A percentile compares a stretch with the other conserved stretches of the same genome.
phyloP scores from a whole-genome alignment of 179 eudicot species.

The Beta lomatogona region DNA sequence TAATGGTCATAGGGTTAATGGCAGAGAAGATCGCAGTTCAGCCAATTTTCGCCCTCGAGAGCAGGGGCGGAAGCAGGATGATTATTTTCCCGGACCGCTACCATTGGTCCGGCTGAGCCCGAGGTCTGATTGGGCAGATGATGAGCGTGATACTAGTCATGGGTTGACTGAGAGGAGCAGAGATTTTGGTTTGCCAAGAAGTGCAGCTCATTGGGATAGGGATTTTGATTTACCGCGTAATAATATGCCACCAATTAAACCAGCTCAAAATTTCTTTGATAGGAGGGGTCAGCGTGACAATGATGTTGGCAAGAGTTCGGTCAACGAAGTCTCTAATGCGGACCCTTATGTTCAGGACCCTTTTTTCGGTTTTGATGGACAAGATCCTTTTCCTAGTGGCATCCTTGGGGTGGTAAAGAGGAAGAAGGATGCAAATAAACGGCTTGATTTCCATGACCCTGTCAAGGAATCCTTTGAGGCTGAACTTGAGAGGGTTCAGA shows the following conservation, averaged over 20 bases:
- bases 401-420: constrained; percentile 73
- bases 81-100: constrained; percentile 60
- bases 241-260: constrained; percentile 63
- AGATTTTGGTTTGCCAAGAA: constrained; percentile 60
- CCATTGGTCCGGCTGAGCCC: constrained; percentile 76
- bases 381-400: constrained; percentile 66
- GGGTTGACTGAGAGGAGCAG: constrained; percentile 57
- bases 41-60: constrained; percentile 39
- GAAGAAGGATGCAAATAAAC: constrained; percentile 72
- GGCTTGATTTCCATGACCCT: constrained; percentile 80
- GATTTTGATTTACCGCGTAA: constrained; percentile 78
- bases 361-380: constrained; percentile 64
- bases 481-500: constrained; percentile 98
- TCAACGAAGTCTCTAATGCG: constrained; percentile 55
- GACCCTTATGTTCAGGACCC: constrained; percentile 61
- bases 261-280: constrained; percentile 50
- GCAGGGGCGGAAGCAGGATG: constrained; percentile 54
- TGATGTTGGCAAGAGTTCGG: constrained; percentile 53
- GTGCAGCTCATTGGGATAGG: constrained; percentile 74
- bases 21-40: constrained; percentile 37
- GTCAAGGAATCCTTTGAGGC: constrained; percentile 97
- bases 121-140: constrained; percentile 98
- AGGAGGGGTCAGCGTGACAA: constrained; percentile 63
- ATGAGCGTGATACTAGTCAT: constrained; percentile 96
- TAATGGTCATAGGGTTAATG: constrained; percentile 35